Evolutionary conservation across 352 stramenopile genomes (phyloP).

Genomic region (Thalassiosira ordinaria): DNA sequence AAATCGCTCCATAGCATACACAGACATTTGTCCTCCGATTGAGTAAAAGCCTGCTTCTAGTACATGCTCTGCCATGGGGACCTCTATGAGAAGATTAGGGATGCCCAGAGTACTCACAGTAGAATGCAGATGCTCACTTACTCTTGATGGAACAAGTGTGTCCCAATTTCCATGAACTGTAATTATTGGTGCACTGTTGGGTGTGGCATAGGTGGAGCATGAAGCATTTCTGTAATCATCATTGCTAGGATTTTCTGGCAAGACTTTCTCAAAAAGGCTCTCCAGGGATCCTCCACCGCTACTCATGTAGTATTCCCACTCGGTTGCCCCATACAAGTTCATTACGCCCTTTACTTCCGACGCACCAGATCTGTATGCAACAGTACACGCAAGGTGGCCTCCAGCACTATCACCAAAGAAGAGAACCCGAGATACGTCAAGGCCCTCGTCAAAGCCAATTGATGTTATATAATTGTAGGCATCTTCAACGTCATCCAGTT

Average conservation of each 20-base stretch:
- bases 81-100: no score
- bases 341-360: not conserved
- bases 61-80: not conserved
- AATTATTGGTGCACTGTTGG: not conserved
- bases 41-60: not conserved
- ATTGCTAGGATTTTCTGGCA: not conserved
- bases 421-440: no score
- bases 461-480: no score
- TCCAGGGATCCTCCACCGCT: not conserved
- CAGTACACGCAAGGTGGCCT: not conserved
- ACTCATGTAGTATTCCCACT: not conserved
- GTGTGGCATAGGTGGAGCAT: not conserved
- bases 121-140: not conserved
- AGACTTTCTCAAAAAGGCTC: not conserved
- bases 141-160: not conserved
- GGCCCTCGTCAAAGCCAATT: no score
- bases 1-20: no score
- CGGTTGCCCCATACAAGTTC: not conserved
- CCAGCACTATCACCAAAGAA: no score
- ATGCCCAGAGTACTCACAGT: not conserved
- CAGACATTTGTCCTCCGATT: not conserved
- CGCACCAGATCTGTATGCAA: not conserved
- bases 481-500: no score
- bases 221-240: not conserved
- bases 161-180: not conserved